A percentile compares a stretch with the other conserved stretches of the same genome.
These are phyloP conservation scores for Alternaria brassicae DNA, from an alignment of 2,329 filamentous ascomycete genomes.

Conservation along the genomic window DNA sequence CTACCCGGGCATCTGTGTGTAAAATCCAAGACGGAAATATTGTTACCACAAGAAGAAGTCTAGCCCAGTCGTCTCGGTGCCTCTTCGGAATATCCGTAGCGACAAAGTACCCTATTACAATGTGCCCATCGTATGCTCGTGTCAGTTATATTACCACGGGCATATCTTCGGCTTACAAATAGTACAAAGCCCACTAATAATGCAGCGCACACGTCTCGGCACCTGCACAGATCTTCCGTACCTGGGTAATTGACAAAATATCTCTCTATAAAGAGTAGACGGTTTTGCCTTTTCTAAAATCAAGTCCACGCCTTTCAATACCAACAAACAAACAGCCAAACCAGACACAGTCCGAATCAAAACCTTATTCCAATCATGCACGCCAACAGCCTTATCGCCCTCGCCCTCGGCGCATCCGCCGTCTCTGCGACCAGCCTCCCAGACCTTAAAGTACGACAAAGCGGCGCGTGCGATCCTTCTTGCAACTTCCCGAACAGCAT, in stretches of 20 bases:
- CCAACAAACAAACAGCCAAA: neutral
- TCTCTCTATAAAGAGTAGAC: neutral
- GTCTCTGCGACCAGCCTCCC: slow-evolving; percentile 6
- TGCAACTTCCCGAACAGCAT: neutral
- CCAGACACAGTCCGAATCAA: neutral
- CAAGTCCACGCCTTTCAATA: neutral
- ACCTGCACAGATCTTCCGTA: neutral
- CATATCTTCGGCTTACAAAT: neutral
- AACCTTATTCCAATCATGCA: slow-evolving; percentile 5
- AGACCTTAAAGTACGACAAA: neutral
- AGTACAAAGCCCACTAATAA: neutral
- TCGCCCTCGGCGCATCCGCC: slow-evolving; percentile 7
- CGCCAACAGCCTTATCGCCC: slow-evolving; percentile 7
- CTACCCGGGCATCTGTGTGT: too few species aligned
- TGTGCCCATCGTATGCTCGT: too few species aligned
- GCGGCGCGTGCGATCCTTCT: neutral
- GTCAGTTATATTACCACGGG: neutral
- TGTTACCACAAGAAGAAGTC: too few species aligned
- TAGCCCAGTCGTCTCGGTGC: too few species aligned
- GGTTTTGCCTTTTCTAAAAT: neutral
- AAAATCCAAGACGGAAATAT: too few species aligned
- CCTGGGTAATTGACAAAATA: neutral
- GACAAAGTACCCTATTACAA: too few species aligned
- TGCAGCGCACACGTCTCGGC: neutral
- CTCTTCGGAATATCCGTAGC: too few species aligned